Percentiles rank a stretch among this genome's conserved stretches.
phyloP scores from a whole-genome alignment of 345 rosid genomes.

The Dimocarpus longan region DNA sequence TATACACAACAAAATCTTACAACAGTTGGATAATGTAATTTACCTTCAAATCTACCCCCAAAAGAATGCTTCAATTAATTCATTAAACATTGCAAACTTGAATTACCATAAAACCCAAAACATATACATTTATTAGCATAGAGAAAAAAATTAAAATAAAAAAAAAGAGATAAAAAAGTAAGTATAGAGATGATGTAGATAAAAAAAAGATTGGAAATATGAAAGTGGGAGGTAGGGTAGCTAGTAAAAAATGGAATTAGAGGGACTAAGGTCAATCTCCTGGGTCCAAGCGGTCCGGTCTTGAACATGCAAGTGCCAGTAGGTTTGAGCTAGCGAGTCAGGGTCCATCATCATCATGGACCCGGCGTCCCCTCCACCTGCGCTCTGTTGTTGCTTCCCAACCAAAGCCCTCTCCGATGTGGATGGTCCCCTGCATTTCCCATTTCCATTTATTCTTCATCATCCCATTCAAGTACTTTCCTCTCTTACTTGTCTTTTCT shows the following conservation, averaged over 20 bases:
- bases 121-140: too few species aligned
- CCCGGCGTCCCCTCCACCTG: constrained; percentile 22
- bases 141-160: too few species aligned
- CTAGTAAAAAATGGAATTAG: constrained; percentile 37
- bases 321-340: constrained; percentile 82
- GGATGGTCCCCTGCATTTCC: constrained; percentile 54
- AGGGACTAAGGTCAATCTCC: constrained; percentile 83
- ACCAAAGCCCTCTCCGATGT: constrained; percentile 41
- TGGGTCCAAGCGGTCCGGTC: constrained; percentile 91
- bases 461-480: neutral
- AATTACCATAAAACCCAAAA: too few species aligned
- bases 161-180: too few species aligned
- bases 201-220: too few species aligned
- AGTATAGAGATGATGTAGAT: too few species aligned
- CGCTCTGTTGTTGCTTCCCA: constrained; percentile 49
- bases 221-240: too few species aligned
- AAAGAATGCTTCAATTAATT: neutral
- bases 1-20: neutral
- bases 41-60: neutral
- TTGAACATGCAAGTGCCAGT: constrained; percentile 92
- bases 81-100: neutral
- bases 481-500: too few species aligned
- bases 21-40: too few species aligned
- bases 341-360: constrained; percentile 65
- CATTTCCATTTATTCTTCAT: neutral